Evolutionary conservation across 2,329 filamentous ascomycete genomes (phyloP).

Genomic region (Acephala macrosclerotiorum): DNA sequence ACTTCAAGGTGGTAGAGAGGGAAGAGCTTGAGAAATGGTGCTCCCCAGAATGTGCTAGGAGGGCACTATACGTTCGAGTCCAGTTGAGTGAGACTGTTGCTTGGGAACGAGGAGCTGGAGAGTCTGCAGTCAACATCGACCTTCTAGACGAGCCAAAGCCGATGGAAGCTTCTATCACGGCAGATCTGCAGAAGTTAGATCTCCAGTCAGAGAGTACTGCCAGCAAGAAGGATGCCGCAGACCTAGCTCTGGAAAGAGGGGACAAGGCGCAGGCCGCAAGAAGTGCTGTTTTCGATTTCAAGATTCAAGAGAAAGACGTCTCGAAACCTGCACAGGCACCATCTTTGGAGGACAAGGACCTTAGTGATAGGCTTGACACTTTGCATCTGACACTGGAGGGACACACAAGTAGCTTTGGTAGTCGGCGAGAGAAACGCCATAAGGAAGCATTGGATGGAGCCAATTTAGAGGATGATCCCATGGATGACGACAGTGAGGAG

Average conservation of each 20-base stretch:
- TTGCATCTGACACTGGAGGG: constrained; percentile 44
- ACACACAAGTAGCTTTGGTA: constrained; percentile 39
- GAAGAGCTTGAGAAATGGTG: constrained; percentile 88
- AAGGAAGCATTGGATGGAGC: constrained; percentile 24
- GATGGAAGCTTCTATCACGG: constrained; percentile 42
- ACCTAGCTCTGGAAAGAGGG: constrained; percentile 60
- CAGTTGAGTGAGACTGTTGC: constrained; percentile 87
- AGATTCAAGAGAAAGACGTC: constrained; percentile 59
- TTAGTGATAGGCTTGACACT: constrained; percentile 40
- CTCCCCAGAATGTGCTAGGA: constrained; percentile 76
- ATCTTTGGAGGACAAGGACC: constrained; percentile 39
- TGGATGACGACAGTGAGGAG: constrained; percentile 25
- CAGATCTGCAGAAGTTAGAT: constrained; percentile 48
- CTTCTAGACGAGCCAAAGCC: constrained; percentile 71
- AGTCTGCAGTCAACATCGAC: constrained; percentile 55
- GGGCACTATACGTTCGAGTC: constrained; percentile 85
- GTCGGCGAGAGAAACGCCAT: constrained; percentile 28
- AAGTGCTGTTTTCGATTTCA: constrained; percentile 52
- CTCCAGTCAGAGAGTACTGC: constrained; percentile 53
- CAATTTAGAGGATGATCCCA: constrained; percentile 19
- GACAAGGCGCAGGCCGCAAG: constrained; percentile 39
- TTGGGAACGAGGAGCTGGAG: constrained; percentile 71
- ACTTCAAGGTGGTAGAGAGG: constrained; percentile 72
- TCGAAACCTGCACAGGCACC: constrained; percentile 50
- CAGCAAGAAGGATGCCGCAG: constrained; percentile 44